Conservation (phyloP, 2,329 filamentous ascomycete species). For the Ophiocordyceps camponoti-floridani region DNA sequence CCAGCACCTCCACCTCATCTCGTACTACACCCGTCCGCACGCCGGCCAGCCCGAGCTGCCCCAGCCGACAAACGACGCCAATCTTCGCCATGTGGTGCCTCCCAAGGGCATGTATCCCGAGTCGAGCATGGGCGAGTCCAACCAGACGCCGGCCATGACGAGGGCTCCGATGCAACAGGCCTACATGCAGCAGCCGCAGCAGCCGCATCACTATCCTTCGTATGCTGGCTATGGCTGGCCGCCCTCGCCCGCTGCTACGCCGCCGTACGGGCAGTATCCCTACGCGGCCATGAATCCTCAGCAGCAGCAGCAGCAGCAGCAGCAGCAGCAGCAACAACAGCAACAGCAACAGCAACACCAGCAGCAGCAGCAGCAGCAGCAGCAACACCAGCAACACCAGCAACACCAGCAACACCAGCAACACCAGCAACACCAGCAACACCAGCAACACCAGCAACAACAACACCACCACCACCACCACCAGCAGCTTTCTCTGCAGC, state of each 20-base stretch:
- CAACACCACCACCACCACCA: neutral
- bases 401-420: neutral
- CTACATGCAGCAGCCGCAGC: slow-evolving; percentile 17
- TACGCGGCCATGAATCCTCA: slow-evolving; percentile 13
- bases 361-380: neutral
- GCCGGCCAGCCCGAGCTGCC: slow-evolving; percentile 54
- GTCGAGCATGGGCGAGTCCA: slow-evolving; percentile 74
- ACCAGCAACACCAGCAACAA: neutral
- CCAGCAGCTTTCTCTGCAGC: too few relatives aligned
- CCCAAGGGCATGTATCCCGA: slow-evolving; percentile 95
- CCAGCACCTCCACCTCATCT: slow-evolving; percentile 92
- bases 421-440: neutral
- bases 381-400: neutral
- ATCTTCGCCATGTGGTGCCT: slow-evolving; percentile 65
- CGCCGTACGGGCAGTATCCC: slow-evolving; percentile 30
- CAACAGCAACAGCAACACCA: neutral
- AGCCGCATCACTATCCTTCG: slow-evolving; percentile 9
- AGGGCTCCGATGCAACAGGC: slow-evolving; percentile 46
- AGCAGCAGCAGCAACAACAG: neutral
- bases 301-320: slow-evolving; percentile 2
- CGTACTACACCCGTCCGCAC: slow-evolving; percentile 78
- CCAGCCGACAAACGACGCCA: slow-evolving; percentile 67
- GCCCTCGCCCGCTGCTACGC: slow-evolving; percentile 35
- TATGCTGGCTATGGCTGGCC: slow-evolving; percentile 30
- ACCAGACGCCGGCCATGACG: slow-evolving; percentile 64